Conservation (phyloP, 2,329 filamentous ascomycete genomes). For the Trichoderma sp. region DNA sequence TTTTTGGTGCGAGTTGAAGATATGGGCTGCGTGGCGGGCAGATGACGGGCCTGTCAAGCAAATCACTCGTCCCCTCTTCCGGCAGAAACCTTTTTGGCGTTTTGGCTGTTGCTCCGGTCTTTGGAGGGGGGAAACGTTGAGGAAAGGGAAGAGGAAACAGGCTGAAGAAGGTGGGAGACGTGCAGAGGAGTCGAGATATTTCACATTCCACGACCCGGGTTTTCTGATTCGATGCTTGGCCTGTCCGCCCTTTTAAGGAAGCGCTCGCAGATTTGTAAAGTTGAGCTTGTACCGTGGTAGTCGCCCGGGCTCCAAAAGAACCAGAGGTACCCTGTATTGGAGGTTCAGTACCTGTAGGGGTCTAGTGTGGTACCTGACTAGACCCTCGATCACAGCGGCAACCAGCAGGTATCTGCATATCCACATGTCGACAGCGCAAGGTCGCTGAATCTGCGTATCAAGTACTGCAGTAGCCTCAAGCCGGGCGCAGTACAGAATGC, state of each 20-base stretch:
- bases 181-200: background rate
- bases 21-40: background rate
- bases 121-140: background rate
- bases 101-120: background rate
- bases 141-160: background rate
- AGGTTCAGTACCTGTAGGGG: background rate
- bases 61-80: background rate
- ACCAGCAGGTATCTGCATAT: background rate
- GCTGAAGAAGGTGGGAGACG: background rate
- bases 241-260: background rate
- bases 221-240: background rate
- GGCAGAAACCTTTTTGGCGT: background rate
- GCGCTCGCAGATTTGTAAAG: background rate
- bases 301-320: constrained; percentile 2
- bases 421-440: background rate
- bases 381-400: background rate
- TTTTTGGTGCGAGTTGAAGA: background rate
- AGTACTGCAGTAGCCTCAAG: constrained; percentile 1
- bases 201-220: background rate
- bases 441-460: background rate
- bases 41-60: background rate
- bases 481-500: background rate
- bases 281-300: background rate
- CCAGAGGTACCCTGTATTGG: background rate
- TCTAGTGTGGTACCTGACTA: background rate